Evolutionary conservation across 176 grass and related monocot species (phyloP), one percentile per base, ranked within the genome.

Genomic region (Tillandsia leiboldiana): DNA sequence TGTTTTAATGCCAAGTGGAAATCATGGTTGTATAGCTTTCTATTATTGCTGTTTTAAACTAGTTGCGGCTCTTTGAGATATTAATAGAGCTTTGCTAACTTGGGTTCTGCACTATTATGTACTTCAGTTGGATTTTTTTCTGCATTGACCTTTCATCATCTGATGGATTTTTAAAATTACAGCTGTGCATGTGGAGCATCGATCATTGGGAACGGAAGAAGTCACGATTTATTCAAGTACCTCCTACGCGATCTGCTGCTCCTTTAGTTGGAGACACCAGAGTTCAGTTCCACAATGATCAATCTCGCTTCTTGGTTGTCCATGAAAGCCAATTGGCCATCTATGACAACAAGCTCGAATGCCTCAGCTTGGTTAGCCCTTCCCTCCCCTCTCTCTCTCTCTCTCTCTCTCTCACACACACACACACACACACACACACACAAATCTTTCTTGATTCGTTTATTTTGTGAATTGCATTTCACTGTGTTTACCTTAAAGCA

Each of bases 201-300:
- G 94, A 97, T 83, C 84, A 89, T 18, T 97, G 94, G 94, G 94
- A 97, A 72, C 93, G 93, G 72, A 97, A 97, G 74, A 97, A 90
- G 66, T 76, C 94, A 4, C 79, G 87, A 80, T 93, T 83, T 68
- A 97, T 97, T 62, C 94, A 93, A 70, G 56, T 77, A 26, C 82
- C 84, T 7, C 28, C 81, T 63, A 87, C 82, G 62, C 84, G 94
- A 66, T 75, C 86, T 68, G 66, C 85, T 11, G 66, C 86, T 65
- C 83, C 71, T 28, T 70, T 92, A 81, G 89, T 80, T 64, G 94
- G 94, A 17, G 94, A 97, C 72, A 97, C 94, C 12, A 97, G 87
- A 77, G 94, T 97, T 73, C 87, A 90, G 74, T 93, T 97, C 75
- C 94, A 97, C 74, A 97, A 97, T 83, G 94, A 97, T 70, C 94